Evolutionary conservation across 106 monocot genomes (phyloP).

Genomic region (Dioscorea zingiberensis): DNA sequence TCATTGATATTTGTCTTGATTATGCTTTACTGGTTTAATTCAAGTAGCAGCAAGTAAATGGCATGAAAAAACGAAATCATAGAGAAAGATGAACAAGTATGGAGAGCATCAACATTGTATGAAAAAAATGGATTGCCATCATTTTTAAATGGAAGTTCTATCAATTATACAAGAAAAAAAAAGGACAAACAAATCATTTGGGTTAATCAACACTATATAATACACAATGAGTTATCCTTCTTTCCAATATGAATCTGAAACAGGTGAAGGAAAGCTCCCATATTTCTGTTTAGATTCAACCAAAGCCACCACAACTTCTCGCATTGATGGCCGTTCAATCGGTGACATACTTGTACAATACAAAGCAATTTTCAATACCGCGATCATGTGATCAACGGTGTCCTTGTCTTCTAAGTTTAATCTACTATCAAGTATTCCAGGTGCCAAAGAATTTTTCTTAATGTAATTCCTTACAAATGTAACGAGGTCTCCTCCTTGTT

Average conservation of each 20-base stretch:
- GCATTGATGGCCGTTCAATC: constrained; percentile 82
- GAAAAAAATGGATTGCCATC: too few species aligned
- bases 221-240: constrained; percentile 38
- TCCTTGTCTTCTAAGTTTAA: constrained; percentile 44
- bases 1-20: too few species aligned
- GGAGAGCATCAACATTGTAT: too few species aligned
- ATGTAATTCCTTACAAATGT: constrained; percentile 79
- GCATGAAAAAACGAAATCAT: too few species aligned
- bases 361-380: constrained; percentile 90
- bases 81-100: too few species aligned
- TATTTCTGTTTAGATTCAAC: constrained; percentile 81
- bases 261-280: constrained; percentile 33
- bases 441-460: constrained; percentile 39
- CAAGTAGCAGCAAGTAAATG: too few species aligned
- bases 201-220: constrained; percentile 13
- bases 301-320: constrained; percentile 80
- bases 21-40: too few species aligned
- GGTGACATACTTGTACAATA: constrained; percentile 82
- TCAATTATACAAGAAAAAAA: constrained; percentile 7
- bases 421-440: constrained; percentile 51
- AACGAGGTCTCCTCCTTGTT: constrained; percentile 88
- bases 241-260: constrained; percentile 48
- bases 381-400: constrained; percentile 70
- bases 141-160: too few species aligned
- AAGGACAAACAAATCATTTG: constrained; percentile 11